Evolutionary conservation across 768 basidiomycete genomes (phyloP), one percentile per base, ranked within the genome.

Genomic region (Phlebiopsis flavidoalba): DNA sequence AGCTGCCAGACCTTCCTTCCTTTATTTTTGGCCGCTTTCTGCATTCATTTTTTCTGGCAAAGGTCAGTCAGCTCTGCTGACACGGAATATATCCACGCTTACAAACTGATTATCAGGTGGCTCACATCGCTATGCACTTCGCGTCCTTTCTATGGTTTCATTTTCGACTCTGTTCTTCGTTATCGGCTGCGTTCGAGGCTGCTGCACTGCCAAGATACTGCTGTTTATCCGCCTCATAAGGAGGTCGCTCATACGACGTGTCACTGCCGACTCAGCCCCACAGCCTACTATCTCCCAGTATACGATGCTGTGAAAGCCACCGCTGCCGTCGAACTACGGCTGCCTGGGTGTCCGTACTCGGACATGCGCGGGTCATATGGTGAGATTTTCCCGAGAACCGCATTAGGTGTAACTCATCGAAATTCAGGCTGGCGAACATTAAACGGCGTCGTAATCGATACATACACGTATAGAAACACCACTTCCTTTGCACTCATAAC

Each of bases 181-280:
- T 8, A 17, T 60, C 22, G 61, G 21, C 22, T 24, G 12, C n/a
- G 62, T 31, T n/a, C 62, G n/a, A 21, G 48, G 14, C 62, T 58
- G 19, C 58, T 31, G 26, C 26, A 31, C 26, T 63, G 17, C 51
- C n/a, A 60, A 56, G 50, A 63, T 26, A 63, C 62, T 10, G 33
- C 36, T 15, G 45, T 50, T 11, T 55, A 50, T 35, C 43, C 55
- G n/a, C 15, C 11, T 10, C 21, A 55, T 8, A 33, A 26, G 1
- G 53, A 12, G n/a, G 45, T 21, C 24, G 5, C 7, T 36, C 5
- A 22, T 14, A 17, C 45, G 5, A 14, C 26, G 26, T 6, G 26
- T 6, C 26, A 31, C 26, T 2, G 26, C 2, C 26, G 26, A 31
- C 26, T 6, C 26, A 6, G 26, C 26, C 6, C 6, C 26, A 31